phyloP scores from a whole-genome alignment of 352 stramenopile genomes.

The Phytophthora pinifolia region DNA sequence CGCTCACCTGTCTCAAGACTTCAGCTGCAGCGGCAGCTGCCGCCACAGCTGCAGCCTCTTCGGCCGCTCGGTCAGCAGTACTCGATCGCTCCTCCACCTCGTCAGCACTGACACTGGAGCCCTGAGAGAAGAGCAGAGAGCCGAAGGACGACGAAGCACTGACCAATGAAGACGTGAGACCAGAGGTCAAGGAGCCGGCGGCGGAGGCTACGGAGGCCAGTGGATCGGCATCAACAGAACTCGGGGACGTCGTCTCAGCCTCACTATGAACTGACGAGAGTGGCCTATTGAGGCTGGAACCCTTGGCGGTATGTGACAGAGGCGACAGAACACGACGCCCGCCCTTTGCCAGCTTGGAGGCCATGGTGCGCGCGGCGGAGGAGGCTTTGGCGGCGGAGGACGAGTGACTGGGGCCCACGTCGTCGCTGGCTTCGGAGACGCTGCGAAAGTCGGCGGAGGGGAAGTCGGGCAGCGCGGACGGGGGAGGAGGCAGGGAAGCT shows the following conservation, averaged over 20 bases:
- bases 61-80: conserved; percentile 8
- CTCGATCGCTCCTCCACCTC: conserved; percentile 6
- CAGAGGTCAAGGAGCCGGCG: conserved; percentile 25
- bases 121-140: conserved; percentile 44
- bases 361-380: conserved; percentile 55
- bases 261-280: conserved; percentile 3
- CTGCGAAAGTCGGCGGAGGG: neutral
- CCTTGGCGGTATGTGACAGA: conserved; percentile 15
- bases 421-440: neutral
- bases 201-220: conserved; percentile 24
- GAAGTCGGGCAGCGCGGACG: conserved; percentile 30
- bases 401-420: conserved; percentile 1
- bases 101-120: conserved; percentile 19
- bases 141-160: conserved; percentile 48
- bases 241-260: conserved; percentile 5
- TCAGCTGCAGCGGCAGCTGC: conserved; percentile 16
- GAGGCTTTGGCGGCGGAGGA: conserved; percentile 38
- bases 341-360: conserved; percentile 58
- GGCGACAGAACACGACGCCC: conserved; percentile 59
- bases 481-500: conserved; percentile 29
- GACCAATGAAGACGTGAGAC: conserved; percentile 33
- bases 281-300: neutral
- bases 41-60: conserved; percentile 11
- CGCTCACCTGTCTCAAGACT: conserved; percentile 51
- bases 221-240: conserved; percentile 16